Base-by-base conservation (phyloP, 1,284 basidiomycete species). In the Pholiota adiposa region DNA sequence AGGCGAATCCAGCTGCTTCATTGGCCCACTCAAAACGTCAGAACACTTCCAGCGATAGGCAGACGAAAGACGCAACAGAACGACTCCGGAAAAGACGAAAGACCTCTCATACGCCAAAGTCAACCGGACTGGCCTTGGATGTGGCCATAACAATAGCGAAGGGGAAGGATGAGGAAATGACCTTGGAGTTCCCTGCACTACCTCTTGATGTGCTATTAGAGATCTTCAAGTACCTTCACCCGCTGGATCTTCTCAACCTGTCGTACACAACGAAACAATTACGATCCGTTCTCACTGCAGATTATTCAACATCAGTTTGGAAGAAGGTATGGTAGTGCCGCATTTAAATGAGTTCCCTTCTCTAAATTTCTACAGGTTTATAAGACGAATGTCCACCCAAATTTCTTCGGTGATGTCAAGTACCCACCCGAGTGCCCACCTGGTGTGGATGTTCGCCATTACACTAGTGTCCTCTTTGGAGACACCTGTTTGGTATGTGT, bases 391-490 rank as follows among this genome's bases (percentile, higher is more conserved):
- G n/a, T 65, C 27, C 25, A 36, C 19, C 29, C 21, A 12, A 43
- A 4, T 19, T 1, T 19, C 21, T 43, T 19, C 9, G 9, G 2
- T 19, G 5, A 31, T 11, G 5, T 9, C 40, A 43, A 21, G 1
- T 34, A 9, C 5, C 65, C 66, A 1, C 70, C 69, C 0, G 16
- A 40, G 4, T 66, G 64, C 51, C 68, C 68, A 19, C 27, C 59
- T 25, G 60, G 61, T n/a, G 54, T 67, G n/a, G 67, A 56, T 36
- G n/a, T 65, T 7, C 38, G 59, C 4, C 66, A 63, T 25, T 69
- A 69, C 49, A 62, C 69, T 16, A 65, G 62, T 36, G 52, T 65
- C 25, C 56, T 72, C 9, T 72, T 68, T 54, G 65, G 66, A 14
- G 56, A 60, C 21, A 48, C 63, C 29, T 71, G 66, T 43, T 54